Conservation (phyloP, 495 filamentous ascomycete species). For the Penicillium turbatum region DNA sequence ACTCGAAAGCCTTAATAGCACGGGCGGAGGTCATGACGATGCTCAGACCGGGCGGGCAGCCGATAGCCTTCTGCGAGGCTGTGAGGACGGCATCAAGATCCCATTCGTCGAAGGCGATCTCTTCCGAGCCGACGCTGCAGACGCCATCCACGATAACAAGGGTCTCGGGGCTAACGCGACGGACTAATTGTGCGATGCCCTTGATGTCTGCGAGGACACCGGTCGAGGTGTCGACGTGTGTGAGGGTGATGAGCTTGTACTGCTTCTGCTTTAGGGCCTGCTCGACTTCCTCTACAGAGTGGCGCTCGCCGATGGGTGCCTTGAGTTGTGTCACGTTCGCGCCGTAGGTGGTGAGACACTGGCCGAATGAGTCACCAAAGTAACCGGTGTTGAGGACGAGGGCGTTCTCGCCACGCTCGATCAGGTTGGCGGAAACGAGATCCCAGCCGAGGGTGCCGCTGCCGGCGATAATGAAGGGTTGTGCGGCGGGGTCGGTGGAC, state of each 20-base stretch:
- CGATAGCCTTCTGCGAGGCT: constrained; percentile 93
- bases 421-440: constrained; percentile 83
- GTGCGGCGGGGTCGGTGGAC: constrained; percentile 71
- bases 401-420: constrained; percentile 82
- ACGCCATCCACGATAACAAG: constrained; percentile 92
- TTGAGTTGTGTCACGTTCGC: constrained; percentile 84
- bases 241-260: constrained; percentile 90
- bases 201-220: constrained; percentile 90
- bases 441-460: constrained; percentile 98
- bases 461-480: constrained; percentile 89
- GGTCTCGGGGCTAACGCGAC: constrained; percentile 81
- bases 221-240: constrained; percentile 95
- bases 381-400: constrained; percentile 94
- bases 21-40: constrained; percentile 89
- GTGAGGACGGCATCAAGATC: constrained; percentile 88
- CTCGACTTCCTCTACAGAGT: constrained; percentile 83
- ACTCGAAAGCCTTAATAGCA: constrained; percentile 77
- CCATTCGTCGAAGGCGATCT: constrained; percentile 94
- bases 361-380: constrained; percentile 92
- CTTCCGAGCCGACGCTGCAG: constrained; percentile 93
- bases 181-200: constrained; percentile 73
- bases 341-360: constrained; percentile 88
- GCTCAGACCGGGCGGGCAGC: constrained; percentile 86
- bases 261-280: constrained; percentile 78
- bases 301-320: constrained; percentile 81